These are phyloP conservation scores for Fusarium anguioides DNA, from an alignment of 2,329 filamentous ascomycete species.

Conservation along the genomic window DNA sequence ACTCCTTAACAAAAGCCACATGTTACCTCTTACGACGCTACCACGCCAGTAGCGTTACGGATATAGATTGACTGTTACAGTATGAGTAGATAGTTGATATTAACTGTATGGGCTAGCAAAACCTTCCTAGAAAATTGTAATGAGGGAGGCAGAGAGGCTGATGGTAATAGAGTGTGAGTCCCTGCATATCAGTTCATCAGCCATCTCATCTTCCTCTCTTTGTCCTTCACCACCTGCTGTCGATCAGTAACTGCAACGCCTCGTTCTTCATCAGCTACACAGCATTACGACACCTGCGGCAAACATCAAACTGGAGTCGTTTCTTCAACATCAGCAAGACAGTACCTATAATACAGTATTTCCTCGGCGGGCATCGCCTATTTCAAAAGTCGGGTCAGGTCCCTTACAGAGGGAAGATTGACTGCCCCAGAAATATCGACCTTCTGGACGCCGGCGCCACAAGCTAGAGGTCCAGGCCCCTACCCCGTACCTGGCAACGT, in stretches of 20 bases:
- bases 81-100: slow-evolving; percentile 20
- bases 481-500: slow-evolving; percentile 38
- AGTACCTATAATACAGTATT: slow-evolving; percentile 17
- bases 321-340: neutral
- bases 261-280: neutral
- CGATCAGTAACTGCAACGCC: neutral
- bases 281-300: neutral
- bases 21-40: slow-evolving; percentile 26
- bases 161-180: slow-evolving; percentile 1
- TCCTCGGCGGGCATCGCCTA: slow-evolving; percentile 16
- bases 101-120: neutral
- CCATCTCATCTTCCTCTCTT: neutral
- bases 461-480: slow-evolving; percentile 27
- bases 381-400: slow-evolving; percentile 17
- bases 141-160: neutral
- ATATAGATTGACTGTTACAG: slow-evolving; percentile 33
- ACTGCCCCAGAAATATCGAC: slow-evolving; percentile 36
- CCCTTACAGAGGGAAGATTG: slow-evolving; percentile 19
- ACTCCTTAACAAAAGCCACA: slow-evolving; percentile 21
- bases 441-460: slow-evolving; percentile 39
- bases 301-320: neutral
- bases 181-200: slow-evolving; percentile 16
- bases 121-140: neutral
- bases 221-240: neutral
- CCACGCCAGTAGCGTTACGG: slow-evolving; percentile 25